A percentile compares a stretch with the other conserved stretches of the same genome.
These are phyloP conservation scores for Spiromastix sp. DNA, from an alignment of 2,329 filamentous ascomycete genomes.

Conservation along the genomic window DNA sequence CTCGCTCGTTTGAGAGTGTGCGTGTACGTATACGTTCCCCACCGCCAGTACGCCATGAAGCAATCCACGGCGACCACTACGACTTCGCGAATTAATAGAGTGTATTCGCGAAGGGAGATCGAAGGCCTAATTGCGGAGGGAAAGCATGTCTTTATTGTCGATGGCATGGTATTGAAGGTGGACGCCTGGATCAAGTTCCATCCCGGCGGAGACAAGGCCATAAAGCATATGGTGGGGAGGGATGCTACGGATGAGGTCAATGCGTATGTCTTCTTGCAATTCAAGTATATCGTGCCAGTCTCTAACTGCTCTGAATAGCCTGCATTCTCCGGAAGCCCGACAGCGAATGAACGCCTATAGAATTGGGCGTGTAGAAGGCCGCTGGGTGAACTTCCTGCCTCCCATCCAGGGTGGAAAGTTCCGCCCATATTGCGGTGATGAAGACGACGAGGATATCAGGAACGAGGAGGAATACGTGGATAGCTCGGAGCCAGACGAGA, in stretches of 20 bases:
- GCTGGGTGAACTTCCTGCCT: constrained; percentile 79
- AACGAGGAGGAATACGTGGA: constrained; percentile 31
- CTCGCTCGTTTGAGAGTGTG: too few species aligned
- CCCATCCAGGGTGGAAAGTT: constrained; percentile 86
- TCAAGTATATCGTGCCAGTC: constrained; percentile 7
- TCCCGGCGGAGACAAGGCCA: constrained; percentile 83
- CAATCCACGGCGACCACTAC: constrained; percentile 11
- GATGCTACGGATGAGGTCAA: constrained; percentile 93
- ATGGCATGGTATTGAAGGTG: constrained; percentile 72
- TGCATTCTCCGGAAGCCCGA: constrained; percentile 72
- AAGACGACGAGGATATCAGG: constrained; percentile 14
- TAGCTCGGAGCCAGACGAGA: constrained; percentile 42
- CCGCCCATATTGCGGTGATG: constrained; percentile 41
- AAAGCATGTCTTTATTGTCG: constrained; percentile 66
- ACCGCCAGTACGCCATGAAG: too few species aligned
- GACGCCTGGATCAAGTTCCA: constrained; percentile 85
- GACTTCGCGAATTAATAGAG: constrained; percentile 32
- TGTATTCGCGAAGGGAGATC: constrained; percentile 55
- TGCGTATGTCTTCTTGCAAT: constrained; percentile 45
- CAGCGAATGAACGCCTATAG: constrained; percentile 70
- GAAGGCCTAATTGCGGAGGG: constrained; percentile 79
- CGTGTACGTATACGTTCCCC: too few species aligned
- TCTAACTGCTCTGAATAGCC: constrained; percentile 36
- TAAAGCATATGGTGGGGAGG: constrained; percentile 84
- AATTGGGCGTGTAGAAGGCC: constrained; percentile 70